phyloP scores from a whole-genome alignment of 108 stramenopile species.

The Skeletonema potamos region DNA sequence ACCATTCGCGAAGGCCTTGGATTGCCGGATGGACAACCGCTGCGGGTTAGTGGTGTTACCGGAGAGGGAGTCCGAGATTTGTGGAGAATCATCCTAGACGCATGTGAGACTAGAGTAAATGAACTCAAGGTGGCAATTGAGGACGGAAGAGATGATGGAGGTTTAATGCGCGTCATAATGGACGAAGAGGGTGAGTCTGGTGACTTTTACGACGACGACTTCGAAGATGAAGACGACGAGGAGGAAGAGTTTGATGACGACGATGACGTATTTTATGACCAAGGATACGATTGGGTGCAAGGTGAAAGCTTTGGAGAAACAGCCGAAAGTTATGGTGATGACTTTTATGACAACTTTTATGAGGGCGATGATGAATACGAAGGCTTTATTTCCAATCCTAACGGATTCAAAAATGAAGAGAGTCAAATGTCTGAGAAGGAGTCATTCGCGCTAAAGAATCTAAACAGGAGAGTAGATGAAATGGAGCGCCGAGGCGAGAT shows the following conservation, averaged over 20 bases:
- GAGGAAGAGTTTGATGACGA: conserved; percentile 49
- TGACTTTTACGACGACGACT: conserved; percentile 24
- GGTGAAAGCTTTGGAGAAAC: conserved; percentile 30
- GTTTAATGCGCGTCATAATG: conserved; percentile 22
- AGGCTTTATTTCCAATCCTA: background rate
- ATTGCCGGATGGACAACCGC: conserved; percentile 79
- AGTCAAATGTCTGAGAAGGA: conserved; percentile 43
- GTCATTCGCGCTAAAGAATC: conserved; percentile 52
- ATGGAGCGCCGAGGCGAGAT: conserved; percentile 71
- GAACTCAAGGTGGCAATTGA: conserved; percentile 58
- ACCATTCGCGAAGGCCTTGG: conserved; percentile 65
- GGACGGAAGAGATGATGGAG: conserved; percentile 47
- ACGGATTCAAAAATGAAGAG: conserved; percentile 24
- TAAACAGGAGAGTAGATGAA: conserved; percentile 51
- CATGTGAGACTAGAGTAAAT: conserved; percentile 69
- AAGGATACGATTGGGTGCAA: conserved; percentile 85
- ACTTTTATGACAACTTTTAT: conserved; percentile 28
- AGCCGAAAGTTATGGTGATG: conserved; percentile 19
- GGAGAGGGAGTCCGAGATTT: conserved; percentile 74
- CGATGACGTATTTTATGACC: conserved; percentile 67
- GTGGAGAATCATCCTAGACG: conserved; percentile 84
- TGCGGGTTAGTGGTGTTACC: conserved; percentile 68
- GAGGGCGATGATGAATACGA: conserved; percentile 38
- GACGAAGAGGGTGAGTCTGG: conserved; percentile 29
- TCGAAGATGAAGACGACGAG: conserved; percentile 29